These are phyloP conservation scores for Caloboletus inedulis DNA, from an alignment of 1,284 basidiomycete species.

Conservation along the genomic window DNA sequence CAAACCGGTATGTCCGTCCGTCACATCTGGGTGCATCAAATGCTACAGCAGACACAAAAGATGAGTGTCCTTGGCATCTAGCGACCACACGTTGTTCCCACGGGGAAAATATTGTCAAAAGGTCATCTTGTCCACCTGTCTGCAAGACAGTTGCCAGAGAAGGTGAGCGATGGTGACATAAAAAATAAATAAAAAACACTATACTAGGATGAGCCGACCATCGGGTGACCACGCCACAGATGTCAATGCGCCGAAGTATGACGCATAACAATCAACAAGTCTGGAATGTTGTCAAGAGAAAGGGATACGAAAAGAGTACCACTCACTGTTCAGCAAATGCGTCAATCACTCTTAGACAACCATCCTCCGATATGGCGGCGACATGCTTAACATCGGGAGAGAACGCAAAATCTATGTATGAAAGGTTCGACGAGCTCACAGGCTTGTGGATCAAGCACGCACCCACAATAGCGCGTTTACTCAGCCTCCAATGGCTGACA, in stretches of 20 bases:
- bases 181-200: constrained; percentile 24
- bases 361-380: constrained; percentile 85
- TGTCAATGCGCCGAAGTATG: constrained; percentile 88
- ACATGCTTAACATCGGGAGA: constrained; percentile 87
- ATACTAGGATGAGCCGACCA: constrained; percentile 84
- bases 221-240: constrained; percentile 95
- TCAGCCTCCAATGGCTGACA: constrained; percentile 80
- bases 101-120: constrained; percentile 89
- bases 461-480: constrained; percentile 72
- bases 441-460: constrained; percentile 27
- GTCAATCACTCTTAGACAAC: constrained; percentile 84
- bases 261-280: constrained; percentile 84
- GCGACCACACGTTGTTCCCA: constrained; percentile 93
- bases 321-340: constrained; percentile 78
- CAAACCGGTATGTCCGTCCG: constrained; percentile 86
- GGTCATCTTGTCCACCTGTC: constrained; percentile 91
- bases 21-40: constrained; percentile 89
- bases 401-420: constrained; percentile 75
- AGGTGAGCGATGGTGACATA: constrained; percentile 1
- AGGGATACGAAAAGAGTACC: background rate
- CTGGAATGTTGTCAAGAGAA: constrained; percentile 37
- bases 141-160: constrained; percentile 24
- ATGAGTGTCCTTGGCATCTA: constrained; percentile 94
- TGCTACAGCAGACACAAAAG: constrained; percentile 85
- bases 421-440: constrained; percentile 1